Conservation (phyloP, 1,284 basidiomycete genomes). For the Malassezia sympodialis region DNA sequence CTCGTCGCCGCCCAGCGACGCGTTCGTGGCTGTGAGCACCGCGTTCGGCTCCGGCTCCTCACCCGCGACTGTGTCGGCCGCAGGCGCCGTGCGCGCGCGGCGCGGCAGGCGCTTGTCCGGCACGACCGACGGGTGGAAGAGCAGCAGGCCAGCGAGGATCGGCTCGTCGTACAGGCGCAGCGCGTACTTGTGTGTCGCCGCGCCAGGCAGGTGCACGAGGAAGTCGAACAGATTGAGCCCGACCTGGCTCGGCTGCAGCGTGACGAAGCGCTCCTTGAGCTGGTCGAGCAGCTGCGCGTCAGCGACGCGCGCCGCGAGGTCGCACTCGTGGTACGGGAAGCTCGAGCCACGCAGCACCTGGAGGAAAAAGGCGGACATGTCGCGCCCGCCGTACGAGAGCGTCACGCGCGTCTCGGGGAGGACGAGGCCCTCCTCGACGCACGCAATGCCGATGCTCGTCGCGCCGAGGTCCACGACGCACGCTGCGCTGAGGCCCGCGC, state of each 20-base stretch:
- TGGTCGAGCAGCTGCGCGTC: conserved; percentile 35
- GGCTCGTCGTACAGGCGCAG: conserved; percentile 89
- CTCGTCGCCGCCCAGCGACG: conserved; percentile 27
- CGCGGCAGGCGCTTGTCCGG: conserved; percentile 54
- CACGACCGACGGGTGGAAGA: conserved; percentile 84
- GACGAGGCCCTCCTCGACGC: conserved; percentile 88
- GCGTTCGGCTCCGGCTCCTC: conserved; percentile 14
- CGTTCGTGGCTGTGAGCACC: not conserved
- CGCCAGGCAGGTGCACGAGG: conserved; percentile 58
- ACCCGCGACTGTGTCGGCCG: not conserved
- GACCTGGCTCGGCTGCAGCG: conserved; percentile 41
- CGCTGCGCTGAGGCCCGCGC: conserved; percentile 83
- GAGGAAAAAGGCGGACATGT: conserved; percentile 78
- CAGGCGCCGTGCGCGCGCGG: not conserved
- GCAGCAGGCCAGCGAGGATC: conserved; percentile 79
- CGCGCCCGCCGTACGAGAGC: conserved; percentile 80
- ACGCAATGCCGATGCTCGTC: conserved; percentile 70
- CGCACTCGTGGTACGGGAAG: conserved; percentile 77
- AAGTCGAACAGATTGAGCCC: conserved; percentile 62
- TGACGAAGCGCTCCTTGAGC: conserved; percentile 39
- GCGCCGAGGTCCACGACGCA: conserved; percentile 94
- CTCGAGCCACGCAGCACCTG: conserved; percentile 68
- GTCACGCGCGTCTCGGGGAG: conserved; percentile 75
- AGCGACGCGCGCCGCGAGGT: conserved; percentile 48
- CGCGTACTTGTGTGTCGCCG: conserved; percentile 73